These are phyloP conservation scores for Calycina marina DNA, from an alignment of 2,329 filamentous ascomycete genomes.

Conservation along the genomic window DNA sequence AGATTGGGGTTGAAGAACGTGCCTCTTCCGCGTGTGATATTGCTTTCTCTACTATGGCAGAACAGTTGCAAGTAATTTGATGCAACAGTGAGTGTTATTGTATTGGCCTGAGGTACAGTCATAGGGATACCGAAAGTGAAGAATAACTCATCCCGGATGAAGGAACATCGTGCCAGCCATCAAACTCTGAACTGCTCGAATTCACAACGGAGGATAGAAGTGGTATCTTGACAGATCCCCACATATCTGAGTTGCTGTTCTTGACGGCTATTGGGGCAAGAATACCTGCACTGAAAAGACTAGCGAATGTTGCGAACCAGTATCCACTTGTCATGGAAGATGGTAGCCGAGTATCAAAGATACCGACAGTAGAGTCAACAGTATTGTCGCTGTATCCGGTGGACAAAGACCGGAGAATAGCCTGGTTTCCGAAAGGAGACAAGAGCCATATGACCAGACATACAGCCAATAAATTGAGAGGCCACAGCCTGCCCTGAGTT, in stretches of 20 bases:
- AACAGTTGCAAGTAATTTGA: conserved; percentile 12
- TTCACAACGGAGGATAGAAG: conserved; percentile 8
- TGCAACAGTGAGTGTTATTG: conserved; percentile 11
- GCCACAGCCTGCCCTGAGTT: conserved; percentile 7
- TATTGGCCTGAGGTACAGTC: conserved; percentile 5
- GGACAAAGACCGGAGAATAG: conserved; percentile 8
- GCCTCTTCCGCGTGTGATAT: conserved; percentile 3
- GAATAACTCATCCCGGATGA: conserved; percentile 4
- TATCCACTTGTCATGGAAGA: conserved; percentile 6
- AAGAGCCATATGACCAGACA: conserved; percentile 9
- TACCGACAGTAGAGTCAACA: conserved; percentile 3
- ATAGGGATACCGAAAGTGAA: conserved; percentile 14
- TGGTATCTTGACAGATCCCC: conserved; percentile 14
- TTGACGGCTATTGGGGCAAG: conserved; percentile 9
- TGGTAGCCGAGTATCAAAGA: conserved; percentile 9
- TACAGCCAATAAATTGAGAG: conserved; percentile 4
- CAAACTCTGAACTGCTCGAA: conserved; percentile 4
- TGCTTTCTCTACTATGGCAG: conserved; percentile 9
- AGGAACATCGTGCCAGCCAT: conserved; percentile 10
- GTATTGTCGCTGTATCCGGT: not conserved
- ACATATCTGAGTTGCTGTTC: conserved; percentile 8
- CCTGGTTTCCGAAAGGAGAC: conserved; percentile 10
- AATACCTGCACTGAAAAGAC: conserved; percentile 9
- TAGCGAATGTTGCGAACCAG: conserved; percentile 12
- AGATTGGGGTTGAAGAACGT: conserved; percentile 10